Conservation (phyloP, 2,329 filamentous ascomycete genomes). For the Aureobasidium lini region DNA sequence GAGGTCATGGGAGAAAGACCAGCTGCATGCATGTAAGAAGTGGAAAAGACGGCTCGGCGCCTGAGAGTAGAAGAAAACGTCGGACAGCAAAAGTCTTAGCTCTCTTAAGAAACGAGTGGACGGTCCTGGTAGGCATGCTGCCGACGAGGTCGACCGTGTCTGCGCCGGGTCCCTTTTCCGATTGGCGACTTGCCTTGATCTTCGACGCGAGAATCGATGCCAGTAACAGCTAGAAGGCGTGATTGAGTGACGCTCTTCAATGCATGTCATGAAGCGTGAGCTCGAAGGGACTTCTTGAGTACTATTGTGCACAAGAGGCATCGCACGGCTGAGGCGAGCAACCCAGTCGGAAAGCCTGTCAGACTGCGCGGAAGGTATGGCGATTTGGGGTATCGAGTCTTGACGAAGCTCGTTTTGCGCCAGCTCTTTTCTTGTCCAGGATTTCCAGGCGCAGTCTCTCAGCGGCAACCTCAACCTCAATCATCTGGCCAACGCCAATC, state of each 20-base stretch:
- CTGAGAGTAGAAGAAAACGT: background rate
- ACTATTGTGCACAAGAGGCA: no score
- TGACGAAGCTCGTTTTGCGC: constrained; percentile 18
- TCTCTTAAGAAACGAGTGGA: background rate
- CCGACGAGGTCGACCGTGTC: background rate
- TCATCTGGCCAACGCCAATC: constrained; percentile 64
- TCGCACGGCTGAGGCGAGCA: no score
- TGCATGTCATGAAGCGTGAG: no score
- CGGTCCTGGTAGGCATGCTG: background rate
- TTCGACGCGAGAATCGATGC: no score
- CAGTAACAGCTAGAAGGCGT: background rate
- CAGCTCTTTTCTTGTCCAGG: constrained; percentile 52
- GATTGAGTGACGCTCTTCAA: background rate
- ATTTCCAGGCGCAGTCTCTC: constrained; percentile 63
- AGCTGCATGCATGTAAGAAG: background rate
- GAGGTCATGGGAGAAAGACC: background rate
- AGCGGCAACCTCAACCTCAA: constrained; percentile 81
- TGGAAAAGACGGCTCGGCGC: background rate
- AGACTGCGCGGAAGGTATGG: background rate
- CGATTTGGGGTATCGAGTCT: background rate
- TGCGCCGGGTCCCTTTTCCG: background rate
- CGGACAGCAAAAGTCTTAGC: background rate
- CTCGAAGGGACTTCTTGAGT: no score
- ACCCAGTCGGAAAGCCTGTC: no score
- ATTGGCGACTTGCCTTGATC: background rate